Evolutionary conservation across 2,329 filamentous ascomycete species (phyloP), one percentile per base, ranked within the genome.

Genomic region (Hymenoscyphus fructigenus): DNA sequence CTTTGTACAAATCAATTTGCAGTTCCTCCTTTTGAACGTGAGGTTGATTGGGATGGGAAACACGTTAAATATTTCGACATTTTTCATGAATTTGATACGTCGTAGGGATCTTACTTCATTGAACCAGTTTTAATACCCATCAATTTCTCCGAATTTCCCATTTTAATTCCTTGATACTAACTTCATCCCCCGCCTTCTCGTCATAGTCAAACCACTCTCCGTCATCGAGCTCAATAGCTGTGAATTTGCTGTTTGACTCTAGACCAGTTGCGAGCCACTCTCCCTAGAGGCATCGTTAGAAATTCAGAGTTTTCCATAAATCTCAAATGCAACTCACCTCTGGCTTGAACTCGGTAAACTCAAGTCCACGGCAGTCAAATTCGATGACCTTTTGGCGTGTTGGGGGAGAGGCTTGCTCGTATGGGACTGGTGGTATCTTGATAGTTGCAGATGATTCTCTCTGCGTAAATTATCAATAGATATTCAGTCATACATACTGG

Each of bases 191-290:
- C 0, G 91, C 85, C 81, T 98, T 97, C 79, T 98, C 93, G 71
- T 98, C 93, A 74, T 98, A 99, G 72, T 98, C 94, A 78, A 91
- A 99, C 95, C 95, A 99, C 73, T 99, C 95, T 29, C 91, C 94
- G 32, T 99, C 95, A 0, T 82, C 82, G 63, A 99, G 79, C 71
- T 98, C 93, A 62, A 98, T 91, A 5, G 80, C 87, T 0, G 86
- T 83, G 74, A 99, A 99, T 73, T 92, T 91, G 50, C 91, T 95
- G 10, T 83, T 84, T 0, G 92, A 93, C 20, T 97, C 93, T 17
- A 84, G 66, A 2, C 93, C 95, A 57, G 91, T 92, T 0, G 90
- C 93, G 64, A 94, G 82, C 91, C 93, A 99, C 59, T 96, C 91
- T 14, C 95, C 95, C 90, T 96, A 60, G 6, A 53, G 50, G 23